phyloP scores from a whole-genome alignment of 805 yeast species.

The Candida rishiriensis region DNA sequence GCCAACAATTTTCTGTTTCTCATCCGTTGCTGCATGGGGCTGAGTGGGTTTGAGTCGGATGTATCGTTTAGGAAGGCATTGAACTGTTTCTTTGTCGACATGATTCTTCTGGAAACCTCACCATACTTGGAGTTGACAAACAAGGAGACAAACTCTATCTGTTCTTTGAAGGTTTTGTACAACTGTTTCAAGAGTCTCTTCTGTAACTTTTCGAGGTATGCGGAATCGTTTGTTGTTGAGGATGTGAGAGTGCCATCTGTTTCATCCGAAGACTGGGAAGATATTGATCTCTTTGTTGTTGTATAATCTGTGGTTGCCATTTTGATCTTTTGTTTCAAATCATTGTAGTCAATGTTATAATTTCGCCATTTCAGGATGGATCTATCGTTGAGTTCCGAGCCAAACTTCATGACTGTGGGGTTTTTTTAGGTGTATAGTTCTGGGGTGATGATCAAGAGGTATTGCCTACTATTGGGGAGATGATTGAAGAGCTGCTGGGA shows the following conservation, averaged over 20 bases:
- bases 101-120: slow-evolving; percentile 53
- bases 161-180: slow-evolving; percentile 44
- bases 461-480: no score
- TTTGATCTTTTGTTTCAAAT: slow-evolving; percentile 62
- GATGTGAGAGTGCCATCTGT: slow-evolving; percentile 6
- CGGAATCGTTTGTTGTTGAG: background rate
- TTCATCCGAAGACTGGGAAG: slow-evolving; percentile 14
- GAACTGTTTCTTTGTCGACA: slow-evolving; percentile 22
- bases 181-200: slow-evolving; percentile 30
- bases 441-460: no score
- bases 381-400: slow-evolving; percentile 64
- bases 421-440: no score
- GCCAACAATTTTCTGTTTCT: slow-evolving; percentile 18
- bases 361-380: slow-evolving; percentile 87
- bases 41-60: slow-evolving; percentile 1
- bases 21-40: slow-evolving; percentile 16
- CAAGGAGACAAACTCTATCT: slow-evolving; percentile 55
- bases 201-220: slow-evolving; percentile 15
- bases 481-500: no score
- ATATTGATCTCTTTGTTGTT: slow-evolving; percentile 6
- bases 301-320: slow-evolving; percentile 40
- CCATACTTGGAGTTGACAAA: slow-evolving; percentile 66
- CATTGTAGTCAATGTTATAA: slow-evolving; percentile 80
- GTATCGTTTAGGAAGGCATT: slow-evolving; percentile 21
- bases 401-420: slow-evolving; percentile 67